Evolutionary conservation across 129 eudicot species (phyloP).

Genomic region (Cynara cardunculus): DNA sequence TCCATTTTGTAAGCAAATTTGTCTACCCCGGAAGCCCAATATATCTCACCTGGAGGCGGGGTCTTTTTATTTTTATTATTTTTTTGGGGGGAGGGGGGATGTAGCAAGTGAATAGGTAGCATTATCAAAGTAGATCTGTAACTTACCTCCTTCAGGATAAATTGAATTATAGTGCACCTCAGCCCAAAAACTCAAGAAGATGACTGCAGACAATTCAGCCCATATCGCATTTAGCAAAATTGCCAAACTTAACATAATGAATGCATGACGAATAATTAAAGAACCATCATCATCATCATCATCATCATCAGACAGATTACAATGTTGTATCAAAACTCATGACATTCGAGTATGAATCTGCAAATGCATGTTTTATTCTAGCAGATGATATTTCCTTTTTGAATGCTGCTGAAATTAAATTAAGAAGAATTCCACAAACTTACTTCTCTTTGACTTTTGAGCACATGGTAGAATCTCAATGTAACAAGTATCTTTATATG

Average conservation of each 20-base stretch:
- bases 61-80: no score
- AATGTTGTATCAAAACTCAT: background rate
- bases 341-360: background rate
- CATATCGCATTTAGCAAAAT: conserved; percentile 7
- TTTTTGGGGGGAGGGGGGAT: no score
- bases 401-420: background rate
- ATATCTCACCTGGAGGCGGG: no score
- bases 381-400: background rate
- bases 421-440: conserved; percentile 11
- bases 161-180: conserved; percentile 85
- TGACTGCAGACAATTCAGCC: conserved; percentile 45
- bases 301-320: background rate
- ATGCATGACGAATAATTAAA: conserved; percentile 3
- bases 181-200: conserved; percentile 84
- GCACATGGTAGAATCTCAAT: conserved; percentile 72
- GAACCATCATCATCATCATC: background rate
- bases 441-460: conserved; percentile 75
- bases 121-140: background rate
- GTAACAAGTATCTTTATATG: conserved; percentile 79
- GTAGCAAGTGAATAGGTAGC: background rate
- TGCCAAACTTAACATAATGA: background rate
- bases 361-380: conserved; percentile 8
- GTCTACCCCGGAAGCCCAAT: no score
- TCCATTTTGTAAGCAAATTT: background rate
- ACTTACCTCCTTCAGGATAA: conserved; percentile 69